A percentile compares a stretch with the other conserved stretches of the same genome.
Conservation (phyloP, 176 grass and related monocot species). For the Pontederia crassipes region DNA sequence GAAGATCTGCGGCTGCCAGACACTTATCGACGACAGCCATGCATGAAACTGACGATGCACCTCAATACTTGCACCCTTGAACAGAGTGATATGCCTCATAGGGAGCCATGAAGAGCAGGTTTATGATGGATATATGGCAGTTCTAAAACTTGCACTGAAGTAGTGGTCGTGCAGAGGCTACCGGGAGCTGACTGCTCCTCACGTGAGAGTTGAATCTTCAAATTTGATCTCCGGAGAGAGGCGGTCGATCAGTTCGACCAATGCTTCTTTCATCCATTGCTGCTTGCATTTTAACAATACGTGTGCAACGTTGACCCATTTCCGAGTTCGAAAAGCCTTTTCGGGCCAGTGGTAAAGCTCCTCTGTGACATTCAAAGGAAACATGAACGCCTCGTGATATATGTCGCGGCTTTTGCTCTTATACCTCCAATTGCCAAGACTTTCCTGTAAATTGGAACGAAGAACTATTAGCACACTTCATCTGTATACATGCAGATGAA, state of each 20-base stretch:
- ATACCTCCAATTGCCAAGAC: constrained; percentile 47
- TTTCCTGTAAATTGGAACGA: constrained; percentile 2
- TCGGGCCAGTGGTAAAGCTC: constrained; percentile 50
- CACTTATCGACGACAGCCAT: no score
- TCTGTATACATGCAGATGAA: neutral
- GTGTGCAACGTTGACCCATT: constrained; percentile 26
- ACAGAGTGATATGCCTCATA: no score
- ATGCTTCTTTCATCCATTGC: constrained; percentile 7
- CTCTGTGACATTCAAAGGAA: constrained; percentile 49
- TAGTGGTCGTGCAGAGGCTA: neutral
- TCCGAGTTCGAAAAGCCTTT: constrained; percentile 24
- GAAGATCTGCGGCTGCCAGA: no score
- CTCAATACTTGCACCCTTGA: no score
- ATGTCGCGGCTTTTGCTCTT: constrained; percentile 43
- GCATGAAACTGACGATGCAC: no score
- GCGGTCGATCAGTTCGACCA: neutral
- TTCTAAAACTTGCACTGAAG: no score
- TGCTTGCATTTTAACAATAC: constrained; percentile 8
- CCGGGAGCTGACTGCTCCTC: neutral
- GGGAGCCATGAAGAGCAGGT: no score
- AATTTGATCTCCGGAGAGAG: neutral
- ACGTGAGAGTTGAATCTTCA: neutral
- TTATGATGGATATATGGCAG: no score
- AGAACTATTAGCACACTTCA: neutral
- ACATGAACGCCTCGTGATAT: constrained; percentile 41